Evolutionary conservation across 2,329 filamentous ascomycete species (phyloP).

Genomic region (Xylaria sp.): DNA sequence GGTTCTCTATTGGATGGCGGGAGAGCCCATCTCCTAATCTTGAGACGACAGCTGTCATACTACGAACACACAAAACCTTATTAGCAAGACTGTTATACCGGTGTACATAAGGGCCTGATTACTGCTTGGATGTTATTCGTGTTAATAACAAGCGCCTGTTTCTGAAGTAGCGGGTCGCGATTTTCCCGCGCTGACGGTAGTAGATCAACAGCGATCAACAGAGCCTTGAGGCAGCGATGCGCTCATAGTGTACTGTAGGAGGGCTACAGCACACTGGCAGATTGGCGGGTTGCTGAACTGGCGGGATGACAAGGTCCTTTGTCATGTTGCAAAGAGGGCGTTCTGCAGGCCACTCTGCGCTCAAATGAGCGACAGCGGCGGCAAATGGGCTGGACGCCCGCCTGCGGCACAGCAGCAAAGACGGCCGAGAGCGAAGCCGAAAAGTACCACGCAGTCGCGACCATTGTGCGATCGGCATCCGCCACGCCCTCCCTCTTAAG

Average conservation of each 20-base stretch:
- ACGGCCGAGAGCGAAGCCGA: constrained; percentile 24
- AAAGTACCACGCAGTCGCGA: constrained; percentile 38
- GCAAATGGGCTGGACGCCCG: constrained; percentile 31
- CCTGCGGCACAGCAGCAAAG: constrained; percentile 36
- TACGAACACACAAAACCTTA: neutral
- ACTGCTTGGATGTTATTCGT: neutral
- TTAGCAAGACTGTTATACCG: neutral
- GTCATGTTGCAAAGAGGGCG: constrained; percentile 28
- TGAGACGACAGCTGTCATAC: neutral
- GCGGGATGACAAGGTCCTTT: constrained; percentile 31
- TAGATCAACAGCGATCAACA: constrained; percentile 25
- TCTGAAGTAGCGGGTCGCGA: constrained; percentile 2
- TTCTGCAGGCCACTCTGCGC: constrained; percentile 18
- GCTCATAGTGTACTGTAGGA: neutral
- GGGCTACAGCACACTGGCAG: neutral
- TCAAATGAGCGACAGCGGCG: constrained; percentile 32
- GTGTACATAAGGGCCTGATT: neutral
- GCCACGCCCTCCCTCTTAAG: constrained; percentile 18
- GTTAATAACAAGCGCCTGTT: neutral
- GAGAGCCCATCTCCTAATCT: neutral
- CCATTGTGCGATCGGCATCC: constrained; percentile 42
- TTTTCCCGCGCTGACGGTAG: constrained; percentile 13
- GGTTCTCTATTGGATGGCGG: neutral
- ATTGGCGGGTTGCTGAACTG: constrained; percentile 16
- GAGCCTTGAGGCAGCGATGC: constrained; percentile 12